These are phyloP conservation scores for Periglandula ipomoeae DNA, from an alignment of 2,329 filamentous ascomycete genomes.

Conservation along the genomic window DNA sequence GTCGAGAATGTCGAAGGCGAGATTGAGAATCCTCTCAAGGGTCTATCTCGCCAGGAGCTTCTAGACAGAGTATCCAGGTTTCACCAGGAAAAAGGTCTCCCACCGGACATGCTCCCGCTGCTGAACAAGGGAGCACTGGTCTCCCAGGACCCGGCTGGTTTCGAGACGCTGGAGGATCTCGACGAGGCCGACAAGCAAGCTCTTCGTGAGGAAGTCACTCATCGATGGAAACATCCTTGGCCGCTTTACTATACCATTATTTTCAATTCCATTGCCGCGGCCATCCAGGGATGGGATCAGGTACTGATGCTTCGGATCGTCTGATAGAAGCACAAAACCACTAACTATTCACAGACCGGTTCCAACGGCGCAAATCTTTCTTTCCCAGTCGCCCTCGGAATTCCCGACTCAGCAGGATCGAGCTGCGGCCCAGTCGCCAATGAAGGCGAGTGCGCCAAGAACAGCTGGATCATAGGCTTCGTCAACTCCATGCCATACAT, in stretches of 20 bases:
- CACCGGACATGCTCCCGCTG: slow-evolving; percentile 32
- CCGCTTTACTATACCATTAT: slow-evolving; percentile 39
- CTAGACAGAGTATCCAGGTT: slow-evolving; percentile 46
- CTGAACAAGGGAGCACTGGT: slow-evolving; percentile 30
- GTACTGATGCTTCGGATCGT: slow-evolving; percentile 10
- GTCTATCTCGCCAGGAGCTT: slow-evolving; percentile 41
- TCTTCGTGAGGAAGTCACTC: slow-evolving; percentile 40
- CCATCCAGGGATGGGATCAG: slow-evolving; percentile 40
- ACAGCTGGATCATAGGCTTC: slow-evolving; percentile 53
- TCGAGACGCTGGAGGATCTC: slow-evolving; percentile 20
- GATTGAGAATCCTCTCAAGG: slow-evolving; percentile 38
- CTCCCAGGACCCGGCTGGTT: slow-evolving; percentile 25
- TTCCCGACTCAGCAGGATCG: slow-evolving; percentile 22
- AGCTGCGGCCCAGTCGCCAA: slow-evolving; percentile 23
- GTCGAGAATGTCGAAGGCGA: slow-evolving; percentile 10
- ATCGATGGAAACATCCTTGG: slow-evolving; percentile 48
- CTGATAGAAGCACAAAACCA: too few species aligned
- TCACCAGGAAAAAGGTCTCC: slow-evolving; percentile 36
- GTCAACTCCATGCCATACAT: slow-evolving; percentile 43
- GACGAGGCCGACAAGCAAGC: slow-evolving; percentile 25
- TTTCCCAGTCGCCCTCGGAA: slow-evolving; percentile 35
- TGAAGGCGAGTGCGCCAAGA: slow-evolving; percentile 30
- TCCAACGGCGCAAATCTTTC: slow-evolving; percentile 39
- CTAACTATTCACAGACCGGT: slow-evolving; percentile 30
- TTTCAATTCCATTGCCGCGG: slow-evolving; percentile 43